Base-by-base conservation (phyloP, 768 basidiomycete genomes). In the Mycena amicta region DNA sequence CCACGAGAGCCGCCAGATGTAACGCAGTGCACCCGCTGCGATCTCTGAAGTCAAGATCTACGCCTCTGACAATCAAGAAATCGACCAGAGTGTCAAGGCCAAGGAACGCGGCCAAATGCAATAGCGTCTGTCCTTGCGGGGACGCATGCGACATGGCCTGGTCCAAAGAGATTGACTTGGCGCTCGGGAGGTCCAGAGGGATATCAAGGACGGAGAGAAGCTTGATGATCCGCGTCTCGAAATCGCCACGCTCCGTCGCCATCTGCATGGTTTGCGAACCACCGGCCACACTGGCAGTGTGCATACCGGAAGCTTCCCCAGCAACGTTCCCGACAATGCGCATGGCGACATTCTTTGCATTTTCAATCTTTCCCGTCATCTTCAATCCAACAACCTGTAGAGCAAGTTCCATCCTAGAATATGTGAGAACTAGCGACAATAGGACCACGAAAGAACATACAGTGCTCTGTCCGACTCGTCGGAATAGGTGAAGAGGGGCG, bases 291-390 rank as follows among this genome's bases (percentile, higher is more conserved):
- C 23, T 50, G 46, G 69, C 67, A 57, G 70, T 67, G 54, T 71
- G 75, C 5, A 78, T 68, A 16, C 79, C 73, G 2, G 81, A 73
- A 52, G 75, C 74, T 52, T 88, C 85, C 28, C 75, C 74, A 25
- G 82, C 84, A n/a, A 86, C 77, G 54, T 80, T 88, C 37, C 91
- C 89, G 28, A 97, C 92, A 63, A 97, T 97, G 28, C 94, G 84
- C 84, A 95, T 87, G 15, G 95, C 95, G 33, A 97, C 90, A 57
- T 93, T 91, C 72, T 92, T 89, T 2, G 95, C 94, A 53, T 95
- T 92, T 66, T 95, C 93, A 27, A 96, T 87, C 68, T 94, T 91
- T 49, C 95, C 95, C 0, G 94, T 96, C 92, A 97, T 95, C 77
- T 96, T 95, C 62, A 97, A 77, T 0, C 95, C 95, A 18, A 98